Percentiles rank a stretch among this genome's conserved stretches.
Evolutionary conservation across 1,284 basidiomycete genomes (phyloP).

Genomic region (Mycosarcoma mackinlayi): DNA sequence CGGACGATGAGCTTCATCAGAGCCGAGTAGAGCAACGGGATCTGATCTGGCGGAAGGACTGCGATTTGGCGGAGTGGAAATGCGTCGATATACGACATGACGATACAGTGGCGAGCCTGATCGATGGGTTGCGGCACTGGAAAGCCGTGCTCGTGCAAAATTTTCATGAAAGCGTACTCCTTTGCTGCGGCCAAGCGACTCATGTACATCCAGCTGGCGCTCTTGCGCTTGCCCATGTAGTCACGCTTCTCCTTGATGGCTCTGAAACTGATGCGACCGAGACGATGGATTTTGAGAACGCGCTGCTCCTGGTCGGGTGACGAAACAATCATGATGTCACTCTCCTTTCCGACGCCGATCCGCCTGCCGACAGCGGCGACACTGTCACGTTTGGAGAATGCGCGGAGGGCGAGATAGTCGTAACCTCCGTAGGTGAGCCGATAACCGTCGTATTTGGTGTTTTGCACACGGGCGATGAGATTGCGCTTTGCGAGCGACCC

Average conservation of each 20-base stretch:
- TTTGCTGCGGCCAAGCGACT: slow-evolving; percentile 94
- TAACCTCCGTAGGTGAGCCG: slow-evolving; percentile 97
- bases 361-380: slow-evolving; percentile 82
- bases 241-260: slow-evolving; percentile 97
- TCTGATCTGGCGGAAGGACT: slow-evolving; percentile 76
- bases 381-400: slow-evolving; percentile 78
- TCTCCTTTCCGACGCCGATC: slow-evolving; percentile 98
- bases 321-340: slow-evolving; percentile 94
- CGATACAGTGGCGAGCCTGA: slow-evolving; percentile 90
- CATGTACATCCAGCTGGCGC: slow-evolving; percentile 99
- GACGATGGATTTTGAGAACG: slow-evolving; percentile 90
- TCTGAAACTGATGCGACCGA: slow-evolving; percentile 95
- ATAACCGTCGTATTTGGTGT: slow-evolving; percentile 96
- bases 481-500: slow-evolving; percentile 90
- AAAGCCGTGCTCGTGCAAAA: slow-evolving; percentile 91
- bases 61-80: slow-evolving; percentile 96
- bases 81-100: slow-evolving; percentile 95
- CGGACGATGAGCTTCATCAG: slow-evolving; percentile 97
- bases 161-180: slow-evolving; percentile 99
- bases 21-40: slow-evolving; percentile 87
- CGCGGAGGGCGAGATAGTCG: slow-evolving; percentile 92
- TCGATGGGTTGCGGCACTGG: slow-evolving; percentile 94
- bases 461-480: slow-evolving; percentile 87
- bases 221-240: slow-evolving; percentile 93
- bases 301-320: slow-evolving; percentile 83